These are phyloP conservation scores for Lactifluus subvellereus DNA, from an alignment of 768 basidiomycete species.

Conservation along the genomic window DNA sequence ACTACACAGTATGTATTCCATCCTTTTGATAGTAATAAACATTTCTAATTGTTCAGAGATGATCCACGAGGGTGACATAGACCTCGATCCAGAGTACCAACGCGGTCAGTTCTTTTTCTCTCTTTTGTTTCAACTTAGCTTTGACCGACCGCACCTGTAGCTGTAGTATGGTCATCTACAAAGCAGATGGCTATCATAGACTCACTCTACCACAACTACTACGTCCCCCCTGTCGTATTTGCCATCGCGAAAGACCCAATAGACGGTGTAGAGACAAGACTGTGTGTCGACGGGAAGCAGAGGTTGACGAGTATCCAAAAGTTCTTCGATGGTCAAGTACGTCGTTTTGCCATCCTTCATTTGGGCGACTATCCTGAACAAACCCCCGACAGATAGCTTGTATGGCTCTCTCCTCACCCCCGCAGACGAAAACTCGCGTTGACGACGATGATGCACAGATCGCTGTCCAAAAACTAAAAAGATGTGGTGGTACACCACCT, in stretches of 20 bases:
- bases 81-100: constrained; percentile 67
- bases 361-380: not conserved
- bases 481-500: constrained; percentile 54
- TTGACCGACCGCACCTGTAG: constrained; percentile 33
- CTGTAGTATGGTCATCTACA: constrained; percentile 71
- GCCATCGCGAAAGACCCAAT: constrained; percentile 34
- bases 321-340: constrained; percentile 68
- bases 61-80: constrained; percentile 65
- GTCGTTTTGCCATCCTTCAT: constrained; percentile 16
- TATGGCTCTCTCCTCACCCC: constrained; percentile 33
- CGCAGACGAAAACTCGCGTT: constrained; percentile 10
- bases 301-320: constrained; percentile 66
- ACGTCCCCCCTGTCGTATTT: constrained; percentile 79
- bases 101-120: constrained; percentile 42
- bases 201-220: constrained; percentile 72
- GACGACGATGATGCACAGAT: constrained; percentile 35
- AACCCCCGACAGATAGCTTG: constrained; percentile 44
- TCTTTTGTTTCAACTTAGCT: not conserved
- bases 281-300: constrained; percentile 80
- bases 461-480: constrained; percentile 52
- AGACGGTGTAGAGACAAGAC: constrained; percentile 37
- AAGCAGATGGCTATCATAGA: constrained; percentile 76
- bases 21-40: not conserved
- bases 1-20: constrained; percentile 26
- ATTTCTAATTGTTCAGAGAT: constrained; percentile 35